Conservation (phyloP, 495 filamentous ascomycete species). For the Penicillium manginii region DNA sequence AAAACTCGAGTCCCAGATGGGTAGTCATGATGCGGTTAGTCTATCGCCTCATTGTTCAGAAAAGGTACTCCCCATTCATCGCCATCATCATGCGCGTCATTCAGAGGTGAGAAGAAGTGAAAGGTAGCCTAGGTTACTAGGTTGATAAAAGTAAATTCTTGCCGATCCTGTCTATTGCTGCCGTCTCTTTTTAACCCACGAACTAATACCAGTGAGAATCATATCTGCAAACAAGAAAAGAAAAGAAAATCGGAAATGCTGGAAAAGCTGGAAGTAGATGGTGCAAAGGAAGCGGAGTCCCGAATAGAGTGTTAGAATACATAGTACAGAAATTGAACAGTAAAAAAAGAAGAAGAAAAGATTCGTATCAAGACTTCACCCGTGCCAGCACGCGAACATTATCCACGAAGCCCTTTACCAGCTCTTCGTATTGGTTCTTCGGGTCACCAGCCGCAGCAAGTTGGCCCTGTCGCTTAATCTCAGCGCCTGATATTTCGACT, state of each 20-base stretch:
- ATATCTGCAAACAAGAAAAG: constrained; percentile 17
- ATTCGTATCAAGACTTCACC: constrained; percentile 39
- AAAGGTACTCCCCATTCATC: neutral
- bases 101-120: neutral
- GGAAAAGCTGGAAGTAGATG: neutral
- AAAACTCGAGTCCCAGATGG: neutral
- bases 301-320: constrained; percentile 20
- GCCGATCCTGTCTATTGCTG: constrained; percentile 11
- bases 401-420: constrained; percentile 82
- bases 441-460: constrained; percentile 58
- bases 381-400: constrained; percentile 76
- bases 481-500: constrained; percentile 72
- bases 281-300: constrained; percentile 5
- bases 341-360: constrained; percentile 5
- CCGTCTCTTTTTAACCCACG: constrained; percentile 1
- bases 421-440: constrained; percentile 66
- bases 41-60: neutral
- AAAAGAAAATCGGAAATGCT: constrained; percentile 1
- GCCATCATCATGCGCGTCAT: neutral
- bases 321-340: constrained; percentile 25
- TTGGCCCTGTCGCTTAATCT: constrained; percentile 70
- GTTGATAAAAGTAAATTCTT: neutral
- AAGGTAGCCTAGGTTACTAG: neutral
- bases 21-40: neutral
- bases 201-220: constrained; percentile 20